Percentiles rank a stretch among this genome's conserved stretches.
Evolutionary conservation across 2,329 filamentous ascomycete species (phyloP).

Genomic region (Conoideocrella luteorostrata): DNA sequence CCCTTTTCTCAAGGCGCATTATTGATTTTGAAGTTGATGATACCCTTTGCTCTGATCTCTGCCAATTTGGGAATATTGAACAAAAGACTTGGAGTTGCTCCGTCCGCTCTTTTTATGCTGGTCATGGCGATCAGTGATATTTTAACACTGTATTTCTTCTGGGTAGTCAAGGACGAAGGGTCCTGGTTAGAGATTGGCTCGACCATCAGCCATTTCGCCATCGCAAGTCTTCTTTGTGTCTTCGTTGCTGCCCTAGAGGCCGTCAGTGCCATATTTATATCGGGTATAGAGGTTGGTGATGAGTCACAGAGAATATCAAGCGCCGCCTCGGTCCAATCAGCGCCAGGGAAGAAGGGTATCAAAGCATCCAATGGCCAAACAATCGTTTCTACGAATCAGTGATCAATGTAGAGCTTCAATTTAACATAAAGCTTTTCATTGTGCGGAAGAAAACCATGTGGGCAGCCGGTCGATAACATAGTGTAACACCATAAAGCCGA

Average conservation of each 20-base stretch:
- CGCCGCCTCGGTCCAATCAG: neutral
- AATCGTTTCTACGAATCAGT: no score
- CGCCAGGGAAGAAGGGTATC: neutral
- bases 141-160: constrained; percentile 94
- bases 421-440: no score
- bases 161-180: constrained; percentile 92
- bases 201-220: constrained; percentile 91
- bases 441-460: no score
- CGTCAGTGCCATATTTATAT: constrained; percentile 75
- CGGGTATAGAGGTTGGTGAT: constrained; percentile 74
- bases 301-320: constrained; percentile 18
- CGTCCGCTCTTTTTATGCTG: constrained; percentile 86
- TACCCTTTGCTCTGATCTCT: constrained; percentile 87
- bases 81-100: constrained; percentile 72
- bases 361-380: no score
- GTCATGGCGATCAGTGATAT: constrained; percentile 90
- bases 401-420: no score
- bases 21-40: constrained; percentile 80
- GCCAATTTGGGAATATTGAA: constrained; percentile 94
- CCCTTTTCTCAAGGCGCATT: constrained; percentile 87
- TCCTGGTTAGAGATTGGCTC: constrained; percentile 97
- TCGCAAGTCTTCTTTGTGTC: constrained; percentile 81
- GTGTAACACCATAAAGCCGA: no score
- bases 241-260: constrained; percentile 87
- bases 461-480: no score